Evolutionary conservation across 495 filamentous ascomycete genomes (phyloP), one percentile per base, ranked within the genome.

Genomic region (Staphylotrichum longicolle): DNA sequence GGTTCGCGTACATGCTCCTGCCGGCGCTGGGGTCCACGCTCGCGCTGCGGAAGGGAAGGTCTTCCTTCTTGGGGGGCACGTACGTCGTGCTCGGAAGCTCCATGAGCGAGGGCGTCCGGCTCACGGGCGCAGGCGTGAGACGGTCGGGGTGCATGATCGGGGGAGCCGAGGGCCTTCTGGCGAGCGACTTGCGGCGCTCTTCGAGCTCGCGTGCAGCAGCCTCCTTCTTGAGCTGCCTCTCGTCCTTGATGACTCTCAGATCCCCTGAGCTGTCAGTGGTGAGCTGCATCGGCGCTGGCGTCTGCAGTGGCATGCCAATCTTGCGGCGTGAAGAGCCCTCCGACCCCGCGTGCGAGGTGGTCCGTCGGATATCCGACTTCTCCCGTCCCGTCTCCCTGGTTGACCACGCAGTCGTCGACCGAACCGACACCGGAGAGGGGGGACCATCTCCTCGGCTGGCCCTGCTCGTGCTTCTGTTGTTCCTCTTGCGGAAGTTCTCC

Each of bases 191-290:
- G 49, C 91, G 84, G 20, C 91, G 85, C 60, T 92, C 89, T 75
- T 96, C 91, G 32, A 96, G 82, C 74, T 96, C 91, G 56, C 88
- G 87, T 7, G 90, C 90, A 12, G 91, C 91, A 33, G 88, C 75
- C 65, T 93, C 90, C 74, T 88, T 91, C 74, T 87, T 87, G 47
- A 81, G 68, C 50, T 79, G 77, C 45, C 80, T 71, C 63, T 84
- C 83, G 50, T 81, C 79, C 48, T 78, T 82, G 55, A 82, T 78
- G 42, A 72, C 61, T 59, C 66, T 76, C 50, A 79, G 63, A 48
- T 77, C 77, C 4, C 77, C 75, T 12, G 70, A 70, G 49, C 57
- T 69, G 56, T 65, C 70, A 14, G 61, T 55, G 27, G 59, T 66
- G 34, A 65, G 68, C 60, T 73, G 70, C 68, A 67, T 69, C 15